Evolutionary conservation across 306 rosid genomes (phyloP).

Genomic region (Glycine soja): DNA sequence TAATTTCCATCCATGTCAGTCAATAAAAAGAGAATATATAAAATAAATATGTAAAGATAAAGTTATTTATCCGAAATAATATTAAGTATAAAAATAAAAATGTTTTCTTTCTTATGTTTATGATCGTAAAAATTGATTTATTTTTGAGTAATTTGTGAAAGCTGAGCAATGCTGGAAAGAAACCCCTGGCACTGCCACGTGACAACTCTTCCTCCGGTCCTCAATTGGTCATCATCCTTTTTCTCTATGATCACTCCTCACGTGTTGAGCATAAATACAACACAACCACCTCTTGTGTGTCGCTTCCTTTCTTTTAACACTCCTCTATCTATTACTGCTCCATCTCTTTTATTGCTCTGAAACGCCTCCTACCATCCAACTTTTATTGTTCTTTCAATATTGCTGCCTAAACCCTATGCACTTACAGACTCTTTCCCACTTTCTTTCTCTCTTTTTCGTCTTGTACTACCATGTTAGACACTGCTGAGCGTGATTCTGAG

Average conservation of each 20-base stretch:
- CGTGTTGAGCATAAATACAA: slow-evolving; percentile 66
- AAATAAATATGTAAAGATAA: no score
- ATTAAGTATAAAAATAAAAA: no score
- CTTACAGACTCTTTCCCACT: not conserved
- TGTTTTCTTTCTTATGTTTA: no score
- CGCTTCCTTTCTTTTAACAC: slow-evolving; percentile 4
- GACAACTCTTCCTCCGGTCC: slow-evolving; percentile 18
- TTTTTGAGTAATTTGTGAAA: slow-evolving; percentile 29
- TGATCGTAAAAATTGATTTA: no score
- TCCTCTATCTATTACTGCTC: slow-evolving; percentile 7
- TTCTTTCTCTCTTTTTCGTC: not conserved
- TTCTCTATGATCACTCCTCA: not conserved
- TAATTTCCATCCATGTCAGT: no score
- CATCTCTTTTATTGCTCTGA: slow-evolving; percentile 35
- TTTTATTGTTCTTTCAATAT: slow-evolving; percentile 37
- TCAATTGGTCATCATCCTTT: slow-evolving; percentile 43
- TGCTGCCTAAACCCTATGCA: slow-evolving; percentile 39
- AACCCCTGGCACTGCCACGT: slow-evolving; percentile 55
- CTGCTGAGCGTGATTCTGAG: slow-evolving; percentile 63
- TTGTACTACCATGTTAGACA: slow-evolving; percentile 76
- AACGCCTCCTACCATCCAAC: slow-evolving; percentile 20
- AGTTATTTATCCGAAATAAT: no score
- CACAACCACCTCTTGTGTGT: no score
- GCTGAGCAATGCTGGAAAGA: slow-evolving; percentile 37
- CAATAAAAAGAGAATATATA: no score